Base-by-base conservation (phyloP, 306 rosid species). In the Myrica gale region DNA sequence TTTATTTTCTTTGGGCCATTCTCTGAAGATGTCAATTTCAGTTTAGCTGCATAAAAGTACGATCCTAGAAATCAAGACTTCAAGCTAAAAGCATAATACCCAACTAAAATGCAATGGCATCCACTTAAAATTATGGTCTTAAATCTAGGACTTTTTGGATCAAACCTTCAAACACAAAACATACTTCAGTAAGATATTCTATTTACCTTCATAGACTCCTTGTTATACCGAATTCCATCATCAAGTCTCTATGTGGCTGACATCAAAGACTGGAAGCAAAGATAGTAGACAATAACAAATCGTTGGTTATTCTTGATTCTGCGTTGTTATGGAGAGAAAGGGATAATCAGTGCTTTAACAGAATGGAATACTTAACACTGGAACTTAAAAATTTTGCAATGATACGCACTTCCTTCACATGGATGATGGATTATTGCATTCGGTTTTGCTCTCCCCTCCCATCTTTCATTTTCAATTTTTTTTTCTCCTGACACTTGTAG, bases 161-260 rank as follows among this genome's bases (percentile, higher is more conserved):
- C 37, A 32, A 32, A 32, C 37, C 37, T 32, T 32, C 37, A 32
- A 32, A 32, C 3, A 4, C 21, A 57, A 57, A 57, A 21, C 39
- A 4, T 7, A 21, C 63, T 20, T 4, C 10, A n/a, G 2, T 42
- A 23, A 65, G 42, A 42, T 32, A 41, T 42, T 65, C 21, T 65
- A 32, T 20, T 58, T 41, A 65, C 50, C 47, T 11, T 65, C 70
- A 65, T 7, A 65, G 21, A 43, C 10, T 8, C 46, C 41, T 17
- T 17, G 70, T 16, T 43, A 3, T 16, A 13, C 70, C 47, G 39
- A 65, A 42, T 43, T 17, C 32, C 7, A 17, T 42, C 26, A 65
- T 43, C 70, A 65, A 41, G 70, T 42, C n/a, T 48, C 70, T 65
- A 9, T 41, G 70, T 42, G 70, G 50, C 50, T 42, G 16, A 41